Evolutionary conservation across 768 basidiomycete species (phyloP).

Genomic region (Crepidotus variabilis): DNA sequence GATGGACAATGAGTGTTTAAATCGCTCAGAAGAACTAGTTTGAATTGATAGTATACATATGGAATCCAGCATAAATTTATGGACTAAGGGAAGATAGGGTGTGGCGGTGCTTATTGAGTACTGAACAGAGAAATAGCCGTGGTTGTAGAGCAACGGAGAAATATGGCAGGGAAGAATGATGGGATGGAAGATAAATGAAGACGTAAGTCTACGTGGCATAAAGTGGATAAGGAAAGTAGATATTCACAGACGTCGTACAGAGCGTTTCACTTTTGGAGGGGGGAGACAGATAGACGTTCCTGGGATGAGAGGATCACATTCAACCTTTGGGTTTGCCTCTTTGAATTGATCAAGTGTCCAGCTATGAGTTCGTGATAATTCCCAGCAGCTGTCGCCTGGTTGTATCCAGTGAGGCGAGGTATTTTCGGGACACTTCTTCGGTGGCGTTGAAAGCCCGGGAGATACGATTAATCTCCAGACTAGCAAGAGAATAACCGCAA

Average conservation of each 20-base stretch:
- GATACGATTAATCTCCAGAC: slow-evolving; percentile 57
- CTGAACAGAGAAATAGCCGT: neutral
- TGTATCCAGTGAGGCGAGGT: slow-evolving; percentile 45
- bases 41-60: neutral
- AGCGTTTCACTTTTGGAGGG: neutral
- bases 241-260: neutral
- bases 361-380: slow-evolving; percentile 45
- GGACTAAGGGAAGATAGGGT: neutral
- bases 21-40: neutral
- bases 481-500: slow-evolving; percentile 58
- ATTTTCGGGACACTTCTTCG: slow-evolving; percentile 34
- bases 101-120: neutral
- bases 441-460: slow-evolving; percentile 32
- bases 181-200: neutral
- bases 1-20: neutral
- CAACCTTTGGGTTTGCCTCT: slow-evolving; percentile 47
- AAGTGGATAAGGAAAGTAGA: neutral
- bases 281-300: slow-evolving; percentile 62
- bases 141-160: neutral
- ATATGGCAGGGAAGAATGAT: neutral
- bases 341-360: slow-evolving; percentile 49
- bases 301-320: slow-evolving; percentile 57
- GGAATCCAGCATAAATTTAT: neutral
- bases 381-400: slow-evolving; percentile 67
- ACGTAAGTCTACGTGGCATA: neutral